Evolutionary conservation across 345 rosid genomes (phyloP).

Genomic region (Geranium brycei): DNA sequence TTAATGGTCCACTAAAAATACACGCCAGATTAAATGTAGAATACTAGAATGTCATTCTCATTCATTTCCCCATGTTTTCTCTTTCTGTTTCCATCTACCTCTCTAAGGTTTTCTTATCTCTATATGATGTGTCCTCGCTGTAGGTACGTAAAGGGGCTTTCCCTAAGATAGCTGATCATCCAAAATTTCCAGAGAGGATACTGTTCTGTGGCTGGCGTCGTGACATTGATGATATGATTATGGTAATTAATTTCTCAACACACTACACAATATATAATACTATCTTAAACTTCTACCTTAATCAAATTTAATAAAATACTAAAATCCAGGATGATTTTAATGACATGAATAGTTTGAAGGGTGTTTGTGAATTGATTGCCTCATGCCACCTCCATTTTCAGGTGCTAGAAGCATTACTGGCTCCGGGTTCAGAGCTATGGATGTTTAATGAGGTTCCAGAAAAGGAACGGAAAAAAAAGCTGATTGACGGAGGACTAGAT

Average conservation of each 20-base stretch:
- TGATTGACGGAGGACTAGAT: constrained; percentile 68
- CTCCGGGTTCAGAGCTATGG: constrained; percentile 90
- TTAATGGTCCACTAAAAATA: no score
- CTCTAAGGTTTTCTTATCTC: constrained; percentile 7
- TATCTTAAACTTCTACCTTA: neutral
- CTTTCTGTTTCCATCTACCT: no score
- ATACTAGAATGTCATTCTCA: no score
- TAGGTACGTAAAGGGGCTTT: constrained; percentile 44
- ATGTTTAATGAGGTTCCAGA: constrained; percentile 86
- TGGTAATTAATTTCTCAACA: constrained; percentile 30
- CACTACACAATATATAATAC: neutral
- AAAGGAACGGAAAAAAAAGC: constrained; percentile 67
- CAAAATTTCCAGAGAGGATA: constrained; percentile 84
- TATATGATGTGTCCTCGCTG: constrained; percentile 9
- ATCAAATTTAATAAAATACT: no score
- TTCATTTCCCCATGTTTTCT: no score
- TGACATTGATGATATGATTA: constrained; percentile 91
- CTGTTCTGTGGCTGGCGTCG: constrained; percentile 95
- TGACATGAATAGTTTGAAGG: neutral
- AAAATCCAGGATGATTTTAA: no score
- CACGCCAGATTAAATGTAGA: no score
- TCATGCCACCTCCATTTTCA: constrained; percentile 12
- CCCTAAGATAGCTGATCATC: constrained; percentile 58
- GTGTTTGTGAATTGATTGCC: neutral
- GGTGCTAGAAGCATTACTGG: constrained; percentile 82